phyloP scores from a whole-genome alignment of 2,329 filamentous ascomycete genomes.

The Beauveria sp. region DNA sequence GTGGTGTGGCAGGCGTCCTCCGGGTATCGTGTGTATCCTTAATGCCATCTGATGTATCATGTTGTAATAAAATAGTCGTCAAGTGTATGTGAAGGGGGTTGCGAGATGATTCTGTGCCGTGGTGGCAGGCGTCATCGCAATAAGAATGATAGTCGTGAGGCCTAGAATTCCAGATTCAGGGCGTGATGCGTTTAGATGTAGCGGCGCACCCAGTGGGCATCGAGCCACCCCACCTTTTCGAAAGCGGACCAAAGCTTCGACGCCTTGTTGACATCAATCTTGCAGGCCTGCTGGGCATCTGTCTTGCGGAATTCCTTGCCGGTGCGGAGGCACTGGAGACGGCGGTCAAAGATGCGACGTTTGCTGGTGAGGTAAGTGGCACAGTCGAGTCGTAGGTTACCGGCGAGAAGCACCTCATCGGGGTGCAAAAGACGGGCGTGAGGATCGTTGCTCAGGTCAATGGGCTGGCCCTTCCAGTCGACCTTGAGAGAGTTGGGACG shows the following conservation, averaged over 20 bases:
- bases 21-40: slow-evolving; percentile 32
- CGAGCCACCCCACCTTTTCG: slow-evolving; percentile 79
- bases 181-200: slow-evolving; percentile 21
- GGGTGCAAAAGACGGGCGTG: slow-evolving; percentile 64
- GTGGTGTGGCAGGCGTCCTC: slow-evolving; percentile 26
- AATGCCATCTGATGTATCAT: slow-evolving; percentile 25
- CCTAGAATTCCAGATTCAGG: slow-evolving; percentile 1
- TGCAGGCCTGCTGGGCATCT: slow-evolving; percentile 91
- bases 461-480: slow-evolving; percentile 76
- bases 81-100: slow-evolving; percentile 12
- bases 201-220: slow-evolving; percentile 37
- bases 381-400: slow-evolving; percentile 73
- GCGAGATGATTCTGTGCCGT: neutral
- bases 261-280: slow-evolving; percentile 97
- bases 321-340: slow-evolving; percentile 58
- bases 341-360: slow-evolving; percentile 77
- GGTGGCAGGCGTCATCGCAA: neutral
- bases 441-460: slow-evolving; percentile 68
- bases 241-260: slow-evolving; percentile 88
- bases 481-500: slow-evolving; percentile 69
- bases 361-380: slow-evolving; percentile 90
- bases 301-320: slow-evolving; percentile 90
- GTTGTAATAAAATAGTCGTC: slow-evolving; percentile 22
- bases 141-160: slow-evolving; percentile 4
- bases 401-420: slow-evolving; percentile 69